Base-by-base conservation (phyloP, 768 basidiomycete genomes). In the Sporobolomyces pararoseus region DNA sequence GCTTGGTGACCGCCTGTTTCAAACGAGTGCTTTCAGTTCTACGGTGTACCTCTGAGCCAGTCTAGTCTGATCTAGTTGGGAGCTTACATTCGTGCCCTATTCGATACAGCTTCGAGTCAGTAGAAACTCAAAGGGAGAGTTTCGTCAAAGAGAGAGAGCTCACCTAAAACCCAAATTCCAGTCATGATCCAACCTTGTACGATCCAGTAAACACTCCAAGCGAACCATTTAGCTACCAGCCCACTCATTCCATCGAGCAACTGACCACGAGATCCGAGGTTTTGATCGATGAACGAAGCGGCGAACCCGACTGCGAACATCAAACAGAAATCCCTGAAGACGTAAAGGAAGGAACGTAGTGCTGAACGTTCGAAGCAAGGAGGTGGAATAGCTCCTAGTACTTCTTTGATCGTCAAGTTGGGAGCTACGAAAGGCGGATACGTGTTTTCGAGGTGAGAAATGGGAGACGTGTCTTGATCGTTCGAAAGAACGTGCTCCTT, bases 281-380 rank as follows among this genome's bases (percentile, higher is more conserved):
- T 76, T 3, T 84, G 74, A 76, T 90, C 88, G 70, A 87, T 81
- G 78, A 83, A 86, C 57, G 81, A 83, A 27, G 90, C 84, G 23
- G 82, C 79, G 78, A 89, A 88, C 80, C 87, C 91, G 70, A 89
- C 80, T 66, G 80, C 82, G 17, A 82, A 83, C 77, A 96, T 85
- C 72, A 90, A 85, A 68, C 84, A 74, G 66, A 86, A 78, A 79
- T 98, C 94, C 85, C 86, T 89, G 50, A 86, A 78, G 68, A 95
- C 82, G 79, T 96, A 92, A 58, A 84, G 69, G 1, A 86, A 86
- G 6, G 92, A 93, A 78, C 83, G 84, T 75, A 94, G 71, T 5
- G 90, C 89, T 0, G 91, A 94, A 68, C 95, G 89, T 82, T 94
- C 83, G 81, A 87, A 90, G 82, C 95, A 97, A 80, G 91, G 91